Evolutionary conservation across 108 stramenopile genomes (phyloP).

Genomic region (Discostella pseudostelligera): DNA sequence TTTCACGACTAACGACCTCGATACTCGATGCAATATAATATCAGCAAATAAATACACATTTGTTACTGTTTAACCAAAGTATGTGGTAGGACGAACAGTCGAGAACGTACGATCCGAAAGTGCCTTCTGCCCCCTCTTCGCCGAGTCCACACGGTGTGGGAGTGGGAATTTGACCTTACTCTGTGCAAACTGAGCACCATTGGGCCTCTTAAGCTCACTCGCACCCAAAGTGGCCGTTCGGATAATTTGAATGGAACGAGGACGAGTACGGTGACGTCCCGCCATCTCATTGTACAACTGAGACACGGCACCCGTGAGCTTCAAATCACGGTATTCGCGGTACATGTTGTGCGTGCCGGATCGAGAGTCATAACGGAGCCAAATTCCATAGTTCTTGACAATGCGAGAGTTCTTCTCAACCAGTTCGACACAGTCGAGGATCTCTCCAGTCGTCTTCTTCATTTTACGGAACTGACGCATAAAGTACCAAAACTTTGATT

Average conservation of each 20-base stretch:
- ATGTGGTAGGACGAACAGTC: conserved; percentile 82
- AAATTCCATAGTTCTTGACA: conserved; percentile 99
- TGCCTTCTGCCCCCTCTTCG: conserved; percentile 90
- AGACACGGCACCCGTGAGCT: conserved; percentile 94
- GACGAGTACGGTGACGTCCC: conserved; percentile 98
- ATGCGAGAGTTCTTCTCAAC: conserved; percentile 94
- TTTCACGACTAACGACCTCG: no score
- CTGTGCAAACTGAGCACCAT: conserved; percentile 91
- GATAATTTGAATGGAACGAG: conserved; percentile 99
- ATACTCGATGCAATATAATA: no score
- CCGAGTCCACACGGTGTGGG: conserved; percentile 92
- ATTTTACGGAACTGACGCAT: conserved; percentile 99
- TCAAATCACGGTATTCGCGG: conserved; percentile 98
- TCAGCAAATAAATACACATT: background rate
- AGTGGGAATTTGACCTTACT: conserved; percentile 96
- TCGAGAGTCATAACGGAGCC: conserved; percentile 98
- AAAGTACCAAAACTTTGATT: conserved; percentile 99
- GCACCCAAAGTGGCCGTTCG: conserved; percentile 89
- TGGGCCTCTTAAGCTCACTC: conserved; percentile 89
- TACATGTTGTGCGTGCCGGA: conserved; percentile 99
- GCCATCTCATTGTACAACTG: conserved; percentile 99
- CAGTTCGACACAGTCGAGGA: conserved; percentile 96
- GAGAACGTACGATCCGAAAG: conserved; percentile 70
- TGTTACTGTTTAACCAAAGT: conserved; percentile 62
- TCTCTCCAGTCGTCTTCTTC: conserved; percentile 99